These are phyloP conservation scores for Rhododendron kiyosumense DNA, from an alignment of 148 eudicot species.

Conservation along the genomic window DNA sequence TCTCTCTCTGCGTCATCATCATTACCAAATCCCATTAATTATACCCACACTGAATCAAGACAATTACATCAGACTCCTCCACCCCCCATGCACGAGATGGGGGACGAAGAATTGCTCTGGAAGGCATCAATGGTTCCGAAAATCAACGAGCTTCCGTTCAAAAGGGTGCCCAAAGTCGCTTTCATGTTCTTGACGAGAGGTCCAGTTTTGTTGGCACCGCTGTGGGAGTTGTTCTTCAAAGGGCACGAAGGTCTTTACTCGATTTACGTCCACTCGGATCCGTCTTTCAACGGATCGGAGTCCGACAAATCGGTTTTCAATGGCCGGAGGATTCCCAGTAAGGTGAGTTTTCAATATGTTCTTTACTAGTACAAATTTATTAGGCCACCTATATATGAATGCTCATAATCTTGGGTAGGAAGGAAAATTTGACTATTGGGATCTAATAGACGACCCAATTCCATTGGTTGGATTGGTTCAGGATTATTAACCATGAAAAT, in stretches of 20 bases:
- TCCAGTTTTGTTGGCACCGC: constrained; percentile 42
- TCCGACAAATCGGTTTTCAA: constrained; percentile 40
- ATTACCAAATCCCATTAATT: not conserved
- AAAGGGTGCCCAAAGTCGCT: constrained; percentile 52
- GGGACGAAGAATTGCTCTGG: constrained; percentile 55
- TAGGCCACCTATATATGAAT: not conserved
- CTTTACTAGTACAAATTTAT: too few relatives aligned
- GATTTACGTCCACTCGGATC: constrained; percentile 58
- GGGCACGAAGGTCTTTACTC: constrained; percentile 56
- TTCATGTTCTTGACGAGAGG: constrained; percentile 70
- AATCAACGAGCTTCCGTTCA: constrained; percentile 32
- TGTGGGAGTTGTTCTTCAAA: constrained; percentile 76
- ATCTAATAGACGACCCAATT: not conserved
- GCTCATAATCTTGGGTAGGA: not conserved
- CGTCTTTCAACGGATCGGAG: constrained; percentile 24
- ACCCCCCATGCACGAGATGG: constrained; percentile 25
- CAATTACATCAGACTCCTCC: constrained; percentile 1
- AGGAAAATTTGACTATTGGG: not conserved
- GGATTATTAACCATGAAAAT: not conserved
- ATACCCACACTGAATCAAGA: not conserved
- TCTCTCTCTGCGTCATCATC: constrained; percentile 13
- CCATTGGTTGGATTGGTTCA: not conserved
- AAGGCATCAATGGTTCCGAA: constrained; percentile 58
- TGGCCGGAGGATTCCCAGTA: constrained; percentile 60
- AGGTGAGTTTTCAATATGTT: constrained; percentile 34